These are phyloP conservation scores for Spirogloea muscicola DNA, from an alignment of 139 green algal genomes.

Conservation along the genomic window DNA sequence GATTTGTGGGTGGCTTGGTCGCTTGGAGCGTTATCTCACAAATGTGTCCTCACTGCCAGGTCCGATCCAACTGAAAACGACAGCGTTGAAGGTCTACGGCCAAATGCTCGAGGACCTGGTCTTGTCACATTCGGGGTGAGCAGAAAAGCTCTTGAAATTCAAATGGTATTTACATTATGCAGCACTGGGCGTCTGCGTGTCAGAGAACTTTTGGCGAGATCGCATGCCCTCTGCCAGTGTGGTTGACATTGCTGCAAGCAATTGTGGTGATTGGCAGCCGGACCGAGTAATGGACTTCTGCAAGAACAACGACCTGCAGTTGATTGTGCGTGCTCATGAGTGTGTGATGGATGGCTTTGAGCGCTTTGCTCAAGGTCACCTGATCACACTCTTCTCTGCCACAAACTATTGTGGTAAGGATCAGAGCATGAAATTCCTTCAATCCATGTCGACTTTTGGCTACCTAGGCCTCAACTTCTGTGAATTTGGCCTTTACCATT, in stretches of 20 bases:
- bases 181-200: no score
- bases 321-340: constrained; percentile 98
- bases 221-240: no score
- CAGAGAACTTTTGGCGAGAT: no score
- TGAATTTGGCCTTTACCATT: no score
- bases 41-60: not conserved
- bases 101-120: constrained; percentile 73
- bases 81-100: constrained; percentile 85
- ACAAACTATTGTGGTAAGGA: constrained; percentile 98
- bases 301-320: constrained; percentile 93
- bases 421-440: no score
- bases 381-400: constrained; percentile 89
- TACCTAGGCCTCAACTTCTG: no score
- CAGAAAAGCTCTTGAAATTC: not conserved
- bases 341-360: constrained; percentile 99
- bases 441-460: no score
- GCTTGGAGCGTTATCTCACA: not conserved
- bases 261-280: constrained; percentile 49
- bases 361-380: constrained; percentile 78
- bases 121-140: constrained; percentile 90
- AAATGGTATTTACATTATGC: no score
- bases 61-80: constrained; percentile 96
- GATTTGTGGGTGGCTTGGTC: not conserved
- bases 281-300: constrained; percentile 98
- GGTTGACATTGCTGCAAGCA: no score